Conservation (phyloP, 1,284 basidiomycete genomes). For the Psilocybe mexicana region DNA sequence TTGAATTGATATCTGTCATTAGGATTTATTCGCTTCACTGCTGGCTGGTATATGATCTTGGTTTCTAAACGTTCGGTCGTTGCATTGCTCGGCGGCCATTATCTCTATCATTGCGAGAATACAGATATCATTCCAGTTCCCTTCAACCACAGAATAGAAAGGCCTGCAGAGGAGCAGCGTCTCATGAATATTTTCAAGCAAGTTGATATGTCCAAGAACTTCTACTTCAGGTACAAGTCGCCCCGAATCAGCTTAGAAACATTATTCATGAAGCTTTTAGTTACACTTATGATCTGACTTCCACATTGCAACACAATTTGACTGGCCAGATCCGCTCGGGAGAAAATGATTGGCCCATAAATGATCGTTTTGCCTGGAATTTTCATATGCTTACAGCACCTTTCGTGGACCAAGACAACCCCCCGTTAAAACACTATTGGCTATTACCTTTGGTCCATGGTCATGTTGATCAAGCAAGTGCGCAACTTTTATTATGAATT, state of each 20-base stretch:
- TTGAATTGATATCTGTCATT: neutral
- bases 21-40: constrained; percentile 91
- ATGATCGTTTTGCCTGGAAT: constrained; percentile 96
- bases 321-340: constrained; percentile 53
- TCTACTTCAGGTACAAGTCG: constrained; percentile 86
- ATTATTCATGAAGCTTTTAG: constrained; percentile 39
- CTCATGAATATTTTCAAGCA: constrained; percentile 94
- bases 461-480: constrained; percentile 97
- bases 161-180: constrained; percentile 81
- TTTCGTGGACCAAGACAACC: constrained; percentile 43
- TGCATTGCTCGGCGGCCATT: constrained; percentile 93
- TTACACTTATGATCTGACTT: constrained; percentile 96
- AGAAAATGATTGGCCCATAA: constrained; percentile 64
- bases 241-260: neutral
- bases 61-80: constrained; percentile 92
- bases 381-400: constrained; percentile 82
- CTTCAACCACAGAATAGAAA: constrained; percentile 77
- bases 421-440: constrained; percentile 74
- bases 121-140: constrained; percentile 82
- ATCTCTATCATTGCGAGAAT: constrained; percentile 95
- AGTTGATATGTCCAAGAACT: constrained; percentile 98
- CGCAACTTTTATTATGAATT: constrained; percentile 28
- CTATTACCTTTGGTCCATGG: constrained; percentile 93
- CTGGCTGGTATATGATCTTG: constrained; percentile 90
- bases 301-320: constrained; percentile 93